Base-by-base conservation (phyloP, 2,329 filamentous ascomycete genomes). In the Ceratocystiopsis sp. region DNA sequence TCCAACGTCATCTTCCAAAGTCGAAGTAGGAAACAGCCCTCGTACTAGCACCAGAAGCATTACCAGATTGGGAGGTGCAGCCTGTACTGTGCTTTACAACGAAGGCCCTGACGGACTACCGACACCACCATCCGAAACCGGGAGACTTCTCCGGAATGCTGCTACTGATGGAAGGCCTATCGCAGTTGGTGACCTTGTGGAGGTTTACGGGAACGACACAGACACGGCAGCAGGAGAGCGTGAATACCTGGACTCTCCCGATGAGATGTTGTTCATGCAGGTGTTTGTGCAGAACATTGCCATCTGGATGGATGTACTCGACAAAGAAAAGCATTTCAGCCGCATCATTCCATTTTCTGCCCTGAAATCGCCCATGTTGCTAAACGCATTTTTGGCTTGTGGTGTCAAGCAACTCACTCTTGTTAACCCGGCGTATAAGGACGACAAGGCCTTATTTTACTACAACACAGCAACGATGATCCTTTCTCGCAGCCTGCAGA, bases 291-390 rank as follows among this genome's bases (percentile, higher is more conserved):
- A 93, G 54, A 82, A 94, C 50, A 84, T 96, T 2, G 86, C 81
- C 1, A 61, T 85, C 3, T 95, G 89, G 85, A 93, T 96, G 84
- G 89, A 95, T 60, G 84, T 78, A 37, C 77, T 95, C 66, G 84
- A 93, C 61, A 71, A 76, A 33, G 71, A 79, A 50, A 89, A 89
- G 61, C 83, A 93, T 64, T 95, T 95, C 58, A 84, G 84, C 19
- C 73, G 81, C 40, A 65, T 84, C 16, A 67, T 95, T n/a, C 86
- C 89, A 0, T 86, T 85, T 53, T 74, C 89, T 53, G 78, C 86
- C 1, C 65, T 94, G 19, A 73, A 77, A 43, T 84, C 91, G 46
- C 80, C 85, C 0, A 87, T 95, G 81, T 70, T 96, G 13, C 70
- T 93, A 32, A 87, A 93, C 55, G 85, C 89, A 0, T 80, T 93